Evolutionary conservation across 768 basidiomycete species (phyloP).

Genomic region (Dentipellis fragilis): DNA sequence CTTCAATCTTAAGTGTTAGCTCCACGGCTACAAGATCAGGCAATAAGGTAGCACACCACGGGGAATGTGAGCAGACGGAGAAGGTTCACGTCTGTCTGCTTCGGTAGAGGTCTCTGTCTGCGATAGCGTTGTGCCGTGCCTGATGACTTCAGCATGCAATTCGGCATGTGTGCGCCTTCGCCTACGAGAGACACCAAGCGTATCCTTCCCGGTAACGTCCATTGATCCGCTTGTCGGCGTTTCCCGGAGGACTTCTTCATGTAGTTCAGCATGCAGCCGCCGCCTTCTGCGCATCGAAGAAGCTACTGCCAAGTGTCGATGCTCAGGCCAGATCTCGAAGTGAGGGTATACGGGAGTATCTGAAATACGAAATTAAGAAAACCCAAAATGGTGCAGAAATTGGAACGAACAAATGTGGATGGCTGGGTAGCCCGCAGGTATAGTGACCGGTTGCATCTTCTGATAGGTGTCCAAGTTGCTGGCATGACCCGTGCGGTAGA

Average conservation of each 20-base stretch:
- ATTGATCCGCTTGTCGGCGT: no score
- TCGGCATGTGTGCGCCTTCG: neutral
- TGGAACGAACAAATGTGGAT: conserved; percentile 16
- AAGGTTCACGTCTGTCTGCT: no score
- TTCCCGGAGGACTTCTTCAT: neutral
- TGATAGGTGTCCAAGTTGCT: neutral
- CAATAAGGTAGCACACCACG: no score
- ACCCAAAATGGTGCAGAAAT: neutral
- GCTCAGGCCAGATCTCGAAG: conserved; percentile 15
- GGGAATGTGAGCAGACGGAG: no score
- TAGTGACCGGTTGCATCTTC: neutral
- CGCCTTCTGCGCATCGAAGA: no score
- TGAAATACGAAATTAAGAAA: conserved; percentile 2
- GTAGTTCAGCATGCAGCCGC: neutral
- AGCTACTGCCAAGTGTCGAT: neutral
- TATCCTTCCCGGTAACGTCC: no score
- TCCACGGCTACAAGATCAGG: no score
- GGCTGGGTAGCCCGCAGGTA: conserved; percentile 14
- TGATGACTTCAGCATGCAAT: neutral
- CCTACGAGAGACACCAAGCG: no score
- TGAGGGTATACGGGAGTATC: conserved; percentile 19
- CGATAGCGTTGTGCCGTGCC: neutral
- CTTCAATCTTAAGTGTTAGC: no score
- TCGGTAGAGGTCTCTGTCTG: no score
- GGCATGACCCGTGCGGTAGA: conserved; percentile 11